These are phyloP conservation scores for Elongisporangium prolatum DNA, from an alignment of 352 stramenopile genomes.

Conservation along the genomic window DNA sequence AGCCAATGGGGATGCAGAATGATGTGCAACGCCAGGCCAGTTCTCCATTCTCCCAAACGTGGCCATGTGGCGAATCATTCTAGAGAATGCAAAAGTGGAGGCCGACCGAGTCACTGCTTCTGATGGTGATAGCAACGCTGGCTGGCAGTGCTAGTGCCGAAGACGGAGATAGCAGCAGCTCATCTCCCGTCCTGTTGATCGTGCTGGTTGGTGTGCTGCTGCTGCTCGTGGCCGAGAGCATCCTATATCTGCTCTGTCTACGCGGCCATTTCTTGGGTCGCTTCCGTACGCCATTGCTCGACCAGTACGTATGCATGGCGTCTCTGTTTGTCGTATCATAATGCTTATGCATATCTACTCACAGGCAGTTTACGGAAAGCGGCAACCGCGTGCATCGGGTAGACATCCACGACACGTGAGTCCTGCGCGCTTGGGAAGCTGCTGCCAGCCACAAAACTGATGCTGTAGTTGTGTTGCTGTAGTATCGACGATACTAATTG, in stretches of 20 bases:
- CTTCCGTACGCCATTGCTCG: neutral
- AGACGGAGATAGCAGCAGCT: neutral
- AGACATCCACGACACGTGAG: conserved; percentile 47
- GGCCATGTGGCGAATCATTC: neutral
- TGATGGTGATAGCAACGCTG: neutral
- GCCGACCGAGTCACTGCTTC: neutral
- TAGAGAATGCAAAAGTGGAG: neutral
- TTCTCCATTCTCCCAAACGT: neutral
- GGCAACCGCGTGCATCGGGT: conserved; percentile 51
- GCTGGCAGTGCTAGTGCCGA: neutral
- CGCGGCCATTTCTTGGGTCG: neutral
- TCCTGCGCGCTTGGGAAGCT: neutral
- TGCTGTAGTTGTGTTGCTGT: neutral
- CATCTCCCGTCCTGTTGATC: neutral
- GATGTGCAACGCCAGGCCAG: neutral
- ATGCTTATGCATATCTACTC: neutral
- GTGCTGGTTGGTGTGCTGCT: neutral
- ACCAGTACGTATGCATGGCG: neutral
- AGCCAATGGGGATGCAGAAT: neutral
- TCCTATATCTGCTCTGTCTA: neutral
- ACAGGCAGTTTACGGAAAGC: conserved; percentile 53
- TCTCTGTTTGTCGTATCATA: neutral
- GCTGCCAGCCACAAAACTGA: neutral
- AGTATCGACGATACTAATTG: conserved; percentile 43
- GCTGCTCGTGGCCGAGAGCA: neutral